A percentile compares a stretch with the other conserved stretches of the same genome.
These are phyloP conservation scores for Mediolabrus comicus DNA, from an alignment of 108 stramenopile species.

Conservation along the genomic window DNA sequence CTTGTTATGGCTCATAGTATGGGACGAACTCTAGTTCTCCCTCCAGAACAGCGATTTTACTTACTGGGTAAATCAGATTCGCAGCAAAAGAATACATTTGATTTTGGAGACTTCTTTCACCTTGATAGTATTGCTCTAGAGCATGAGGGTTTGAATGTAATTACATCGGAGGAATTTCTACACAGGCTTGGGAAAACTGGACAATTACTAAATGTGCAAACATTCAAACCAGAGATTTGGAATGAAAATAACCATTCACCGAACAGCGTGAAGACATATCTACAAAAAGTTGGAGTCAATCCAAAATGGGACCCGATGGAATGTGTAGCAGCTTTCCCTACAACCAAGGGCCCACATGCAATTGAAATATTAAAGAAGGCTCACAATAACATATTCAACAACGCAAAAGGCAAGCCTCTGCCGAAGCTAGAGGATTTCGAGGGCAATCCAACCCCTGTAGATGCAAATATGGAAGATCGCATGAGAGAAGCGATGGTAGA, in stretches of 20 bases:
- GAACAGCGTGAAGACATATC: slow-evolving; percentile 27
- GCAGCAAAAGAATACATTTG: slow-evolving; percentile 63
- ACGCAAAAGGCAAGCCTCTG: slow-evolving; percentile 20
- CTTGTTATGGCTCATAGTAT: slow-evolving; percentile 82
- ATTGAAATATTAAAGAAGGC: slow-evolving; percentile 45
- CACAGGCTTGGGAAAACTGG: slow-evolving; percentile 59
- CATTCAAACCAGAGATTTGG: slow-evolving; percentile 39
- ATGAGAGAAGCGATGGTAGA: slow-evolving; percentile 69
- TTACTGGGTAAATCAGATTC: slow-evolving; percentile 41
- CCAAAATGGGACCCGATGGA: slow-evolving; percentile 66
- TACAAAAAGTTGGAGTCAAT: slow-evolving; percentile 48
- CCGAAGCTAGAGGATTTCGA: slow-evolving; percentile 31
- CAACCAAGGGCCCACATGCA: slow-evolving; percentile 43
- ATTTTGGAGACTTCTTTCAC: slow-evolving; percentile 80
- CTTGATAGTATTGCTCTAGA: slow-evolving; percentile 73
- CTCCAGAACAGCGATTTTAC: slow-evolving; percentile 64
- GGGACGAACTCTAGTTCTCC: slow-evolving; percentile 91
- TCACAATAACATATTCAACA: slow-evolving; percentile 31
- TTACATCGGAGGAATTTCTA: slow-evolving; percentile 87
- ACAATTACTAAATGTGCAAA: slow-evolving; percentile 20
- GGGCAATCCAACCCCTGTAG: slow-evolving; percentile 56
- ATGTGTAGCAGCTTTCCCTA: slow-evolving; percentile 79
- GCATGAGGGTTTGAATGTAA: slow-evolving; percentile 75
- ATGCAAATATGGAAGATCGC: slow-evolving; percentile 58
- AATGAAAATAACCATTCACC: slow-evolving; percentile 15